Base-by-base conservation (phyloP, 2,329 filamentous ascomycete genomes). In the Curvularia eragrostidis region DNA sequence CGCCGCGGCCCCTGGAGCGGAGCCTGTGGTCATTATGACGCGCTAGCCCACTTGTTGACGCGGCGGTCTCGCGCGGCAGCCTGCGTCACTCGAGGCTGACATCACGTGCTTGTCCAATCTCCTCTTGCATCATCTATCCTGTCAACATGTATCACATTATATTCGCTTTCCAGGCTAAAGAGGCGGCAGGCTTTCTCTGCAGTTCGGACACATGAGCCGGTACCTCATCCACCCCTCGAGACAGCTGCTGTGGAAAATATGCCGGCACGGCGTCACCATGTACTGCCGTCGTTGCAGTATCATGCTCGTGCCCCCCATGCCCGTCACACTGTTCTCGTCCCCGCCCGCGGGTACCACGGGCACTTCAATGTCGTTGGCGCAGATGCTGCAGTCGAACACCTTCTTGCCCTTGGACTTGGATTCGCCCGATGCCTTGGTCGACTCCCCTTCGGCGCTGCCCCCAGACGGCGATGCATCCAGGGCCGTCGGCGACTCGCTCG, bases 171-270 rank as follows among this genome's bases (percentile, higher is more conserved):
- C 19, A 36, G 49, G 52, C 80, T 83, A 97, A 73, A 97, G 78
- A 42, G 93, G 91, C 50, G 94, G 94, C 70, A 98, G 77, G 58
- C 90, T 89, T 79, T 97, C 93, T 66, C 95, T 85, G 78, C 95
- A 98, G 65, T 97, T 97, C 1, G 95, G 95, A 79, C 95, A 99
- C 79, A 97, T 92, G 70, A 99, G 78, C 56, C 94, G 82, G 75
- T 96, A 93, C 73, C 91, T 85, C 90, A 99, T 95, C 95, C 95
- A 98, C 38, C 92, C 93, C 79, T 98, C 94, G 66, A 99, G 80
- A 77, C 95, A 99, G 30, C 84, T 82, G 55, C 89, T 95, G 74
- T 99, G 95, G 75, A 99, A 99, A 48, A 98, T 93, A 79, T 99
- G 95, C 54, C 93, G 83, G 77, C 95, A 99, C 47, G 95, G 95